These are phyloP conservation scores for Physcomitrellopsis africana DNA, from an alignment of 225 moss, liverwort and hornwort species.

Conservation along the genomic window DNA sequence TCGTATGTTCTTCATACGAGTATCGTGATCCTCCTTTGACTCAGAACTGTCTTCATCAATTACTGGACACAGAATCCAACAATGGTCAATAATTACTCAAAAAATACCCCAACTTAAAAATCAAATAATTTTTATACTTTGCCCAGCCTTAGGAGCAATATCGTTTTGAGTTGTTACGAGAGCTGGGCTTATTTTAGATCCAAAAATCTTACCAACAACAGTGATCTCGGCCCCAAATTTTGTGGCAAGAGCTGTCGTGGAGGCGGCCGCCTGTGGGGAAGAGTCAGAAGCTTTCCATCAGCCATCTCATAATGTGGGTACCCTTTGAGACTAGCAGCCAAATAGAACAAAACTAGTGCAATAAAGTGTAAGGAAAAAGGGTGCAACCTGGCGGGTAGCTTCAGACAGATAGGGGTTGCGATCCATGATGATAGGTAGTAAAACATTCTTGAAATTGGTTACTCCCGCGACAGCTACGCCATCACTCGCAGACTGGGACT, in stretches of 20 bases:
- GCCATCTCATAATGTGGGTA: slow-evolving; percentile 33
- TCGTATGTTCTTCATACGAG: slow-evolving; percentile 78
- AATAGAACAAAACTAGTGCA: neutral
- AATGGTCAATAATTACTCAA: slow-evolving; percentile 2
- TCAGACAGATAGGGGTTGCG: slow-evolving; percentile 83
- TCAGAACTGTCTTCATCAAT: slow-evolving; percentile 73
- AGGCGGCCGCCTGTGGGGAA: slow-evolving; percentile 79
- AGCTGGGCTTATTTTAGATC: slow-evolving; percentile 4
- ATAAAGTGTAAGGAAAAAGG: slow-evolving; percentile 10
- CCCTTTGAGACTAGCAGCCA: slow-evolving; percentile 25
- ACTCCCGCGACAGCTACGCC: slow-evolving; percentile 46
- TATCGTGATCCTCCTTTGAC: slow-evolving; percentile 66
- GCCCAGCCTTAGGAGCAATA: neutral
- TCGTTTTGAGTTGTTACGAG: neutral
- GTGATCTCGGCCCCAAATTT: slow-evolving; percentile 93
- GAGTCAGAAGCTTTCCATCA: slow-evolving; percentile 58
- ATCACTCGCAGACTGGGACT: slow-evolving; percentile 59
- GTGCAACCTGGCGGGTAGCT: slow-evolving; percentile 75
- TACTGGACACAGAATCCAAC: slow-evolving; percentile 42
- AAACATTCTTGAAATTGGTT: slow-evolving; percentile 76
- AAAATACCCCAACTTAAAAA: neutral
- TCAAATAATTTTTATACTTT: neutral
- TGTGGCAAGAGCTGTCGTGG: slow-evolving; percentile 80
- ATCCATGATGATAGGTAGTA: slow-evolving; percentile 90
- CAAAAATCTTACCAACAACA: slow-evolving; percentile 66